Evolutionary conservation across 441 rosid genomes (phyloP), one percentile per base, ranked within the genome.

Genomic region (Euphorbia celastroides): DNA sequence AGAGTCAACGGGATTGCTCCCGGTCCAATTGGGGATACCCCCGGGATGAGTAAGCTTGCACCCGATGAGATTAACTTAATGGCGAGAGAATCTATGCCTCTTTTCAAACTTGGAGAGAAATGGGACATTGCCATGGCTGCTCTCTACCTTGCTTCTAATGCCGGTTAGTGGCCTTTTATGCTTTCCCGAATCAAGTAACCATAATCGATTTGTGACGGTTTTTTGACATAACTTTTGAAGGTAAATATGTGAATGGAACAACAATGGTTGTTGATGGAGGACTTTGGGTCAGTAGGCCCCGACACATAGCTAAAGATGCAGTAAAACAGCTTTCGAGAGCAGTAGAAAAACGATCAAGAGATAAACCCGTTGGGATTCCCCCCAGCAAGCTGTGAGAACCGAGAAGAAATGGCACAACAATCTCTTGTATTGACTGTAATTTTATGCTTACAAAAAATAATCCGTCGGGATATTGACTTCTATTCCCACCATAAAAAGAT

Each of bases 121-220:
- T 88, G 97, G 97, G 98, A 93, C 78, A 83, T 93, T 72, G 97
- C 96, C 14, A 93, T 93, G 97, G 93, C 98, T 50, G 92, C 97
- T 36, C 71, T 93, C 27, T 93, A 86, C 82, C 88, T 93, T 41
- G 67, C 80, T 71, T 90, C 86, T 31, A 86, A 83, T 79, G 84
- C 94, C 20, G 98, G 98, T 89, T 69, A 67, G 87, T 71, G 5
- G 69, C 51, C 14, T 62, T 17, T 16, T 27, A 42, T 4, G 22
- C 59, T 55, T 66, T 36, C 12, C 32, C 54, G 17, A 25, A 3
- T 27, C 31, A n/a, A n/a, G n/a, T n/a, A n/a, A n/a, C n/a, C n/a
- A n/a, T n/a, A n/a, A n/a, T n/a, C n/a, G n/a, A n/a, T n/a, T n/a
- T n/a, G n/a, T n/a, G n/a, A n/a, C 8, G 57, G 23, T 14, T 5